Conservation (phyloP, 352 stramenopile genomes). For the Phytopythium oedochilum region DNA sequence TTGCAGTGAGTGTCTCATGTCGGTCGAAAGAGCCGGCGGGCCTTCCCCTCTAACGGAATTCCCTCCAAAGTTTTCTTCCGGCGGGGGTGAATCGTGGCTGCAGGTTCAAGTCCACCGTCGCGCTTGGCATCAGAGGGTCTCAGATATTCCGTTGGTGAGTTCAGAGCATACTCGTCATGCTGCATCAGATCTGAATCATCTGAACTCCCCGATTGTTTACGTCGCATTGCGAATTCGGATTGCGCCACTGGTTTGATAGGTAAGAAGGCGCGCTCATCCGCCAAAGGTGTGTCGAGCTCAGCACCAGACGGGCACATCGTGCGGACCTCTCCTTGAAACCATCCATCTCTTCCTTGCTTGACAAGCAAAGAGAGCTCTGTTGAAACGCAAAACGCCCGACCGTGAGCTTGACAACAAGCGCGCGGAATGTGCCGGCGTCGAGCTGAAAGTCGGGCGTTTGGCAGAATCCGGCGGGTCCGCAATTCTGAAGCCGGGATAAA, state of each 20-base stretch:
- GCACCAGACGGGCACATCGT: neutral
- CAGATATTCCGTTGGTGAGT: neutral
- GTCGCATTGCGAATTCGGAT: neutral
- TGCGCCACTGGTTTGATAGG: conserved; percentile 4
- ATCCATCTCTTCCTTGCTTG: neutral
- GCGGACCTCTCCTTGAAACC: neutral
- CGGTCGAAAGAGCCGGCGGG: neutral
- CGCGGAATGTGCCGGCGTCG: too few species aligned
- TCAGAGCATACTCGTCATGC: neutral
- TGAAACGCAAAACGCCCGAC: too few species aligned
- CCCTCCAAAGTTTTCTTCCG: neutral
- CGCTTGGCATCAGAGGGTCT: neutral
- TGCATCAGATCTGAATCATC: neutral
- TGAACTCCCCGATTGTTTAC: too few species aligned
- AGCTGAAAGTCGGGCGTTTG: too few species aligned
- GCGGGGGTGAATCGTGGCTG: too few species aligned
- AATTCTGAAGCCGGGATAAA: too few species aligned
- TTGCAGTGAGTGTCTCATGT: neutral
- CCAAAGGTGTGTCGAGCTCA: neutral
- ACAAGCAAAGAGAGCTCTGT: too few species aligned
- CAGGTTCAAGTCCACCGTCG: too few species aligned
- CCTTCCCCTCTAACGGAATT: neutral
- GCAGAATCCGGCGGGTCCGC: too few species aligned
- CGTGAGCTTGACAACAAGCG: too few species aligned
- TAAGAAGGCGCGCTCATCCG: neutral